phyloP scores from a whole-genome alignment of 805 yeast genomes.

The Isabelozyma rhagii region DNA sequence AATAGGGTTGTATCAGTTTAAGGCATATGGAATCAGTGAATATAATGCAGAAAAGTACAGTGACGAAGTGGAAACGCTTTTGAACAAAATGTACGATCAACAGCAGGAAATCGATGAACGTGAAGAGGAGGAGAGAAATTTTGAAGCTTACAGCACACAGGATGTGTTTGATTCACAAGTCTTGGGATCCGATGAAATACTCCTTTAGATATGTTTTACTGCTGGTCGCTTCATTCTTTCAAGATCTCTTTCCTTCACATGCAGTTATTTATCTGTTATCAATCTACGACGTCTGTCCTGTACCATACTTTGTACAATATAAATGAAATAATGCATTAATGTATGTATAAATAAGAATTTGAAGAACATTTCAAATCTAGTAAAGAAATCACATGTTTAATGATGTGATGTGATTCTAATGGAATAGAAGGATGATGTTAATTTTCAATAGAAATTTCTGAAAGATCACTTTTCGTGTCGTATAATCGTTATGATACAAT shows the following conservation, averaged over 20 bases:
- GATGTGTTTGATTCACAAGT: not conserved
- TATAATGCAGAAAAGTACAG: slow-evolving; percentile 18
- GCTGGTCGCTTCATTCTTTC: too few relatives aligned
- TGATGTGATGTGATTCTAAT: not conserved
- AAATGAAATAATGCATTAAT: not conserved
- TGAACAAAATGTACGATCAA: slow-evolving; percentile 6
- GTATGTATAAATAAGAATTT: not conserved
- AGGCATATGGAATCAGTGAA: slow-evolving; percentile 31
- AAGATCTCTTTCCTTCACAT: too few relatives aligned
- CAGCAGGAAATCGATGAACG: not conserved
- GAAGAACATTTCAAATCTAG: not conserved
- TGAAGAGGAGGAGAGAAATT: not conserved
- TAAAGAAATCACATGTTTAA: not conserved
- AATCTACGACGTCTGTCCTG: not conserved
- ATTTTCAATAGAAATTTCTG: not conserved
- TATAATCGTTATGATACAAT: not conserved
- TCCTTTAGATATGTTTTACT: not conserved
- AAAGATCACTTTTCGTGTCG: not conserved
- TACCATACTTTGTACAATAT: not conserved
- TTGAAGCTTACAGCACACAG: not conserved
- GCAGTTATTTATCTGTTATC: too few relatives aligned
- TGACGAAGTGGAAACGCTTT: slow-evolving; percentile 17
- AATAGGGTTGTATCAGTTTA: slow-evolving; percentile 14
- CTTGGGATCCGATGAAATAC: slow-evolving; percentile 1
- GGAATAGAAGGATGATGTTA: not conserved